Evolutionary conservation across 202 grass and related monocot species (phyloP).

Genomic region (Zoysia matrella): DNA sequence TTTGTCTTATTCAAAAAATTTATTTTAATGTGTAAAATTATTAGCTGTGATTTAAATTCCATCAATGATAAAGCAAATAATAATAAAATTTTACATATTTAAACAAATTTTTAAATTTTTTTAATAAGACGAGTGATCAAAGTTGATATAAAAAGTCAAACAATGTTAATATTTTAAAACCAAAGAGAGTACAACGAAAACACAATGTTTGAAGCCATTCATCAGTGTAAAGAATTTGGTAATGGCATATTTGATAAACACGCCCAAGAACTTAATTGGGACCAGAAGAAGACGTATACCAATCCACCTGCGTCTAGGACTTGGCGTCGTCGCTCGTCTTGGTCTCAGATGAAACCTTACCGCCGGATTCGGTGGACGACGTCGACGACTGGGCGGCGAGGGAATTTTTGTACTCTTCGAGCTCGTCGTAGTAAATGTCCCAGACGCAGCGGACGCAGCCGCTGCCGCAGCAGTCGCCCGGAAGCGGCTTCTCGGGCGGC

Average conservation of each 20-base stretch:
- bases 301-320: conserved; percentile 14
- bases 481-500: conserved; percentile 95
- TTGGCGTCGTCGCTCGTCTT: conserved; percentile 45
- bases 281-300: not conserved
- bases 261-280: not conserved
- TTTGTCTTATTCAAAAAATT: too few species aligned
- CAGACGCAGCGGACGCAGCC: conserved; percentile 95
- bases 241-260: not conserved
- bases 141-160: too few species aligned
- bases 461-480: conserved; percentile 95
- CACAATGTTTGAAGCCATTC: conserved; percentile 10
- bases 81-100: too few species aligned
- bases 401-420: conserved; percentile 77
- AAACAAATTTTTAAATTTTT: too few species aligned
- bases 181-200: not conserved
- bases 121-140: too few species aligned
- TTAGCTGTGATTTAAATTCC: too few species aligned
- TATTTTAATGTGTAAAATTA: too few species aligned
- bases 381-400: conserved; percentile 49
- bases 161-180: too few species aligned
- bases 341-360: conserved; percentile 2
- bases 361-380: not conserved
- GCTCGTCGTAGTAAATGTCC: conserved; percentile 90
- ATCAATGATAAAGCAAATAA: too few species aligned
- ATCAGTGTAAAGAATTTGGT: not conserved